These are phyloP conservation scores for Zelopaecilomyces penicillatus DNA, from an alignment of 2,329 filamentous ascomycete genomes.

Conservation along the genomic window DNA sequence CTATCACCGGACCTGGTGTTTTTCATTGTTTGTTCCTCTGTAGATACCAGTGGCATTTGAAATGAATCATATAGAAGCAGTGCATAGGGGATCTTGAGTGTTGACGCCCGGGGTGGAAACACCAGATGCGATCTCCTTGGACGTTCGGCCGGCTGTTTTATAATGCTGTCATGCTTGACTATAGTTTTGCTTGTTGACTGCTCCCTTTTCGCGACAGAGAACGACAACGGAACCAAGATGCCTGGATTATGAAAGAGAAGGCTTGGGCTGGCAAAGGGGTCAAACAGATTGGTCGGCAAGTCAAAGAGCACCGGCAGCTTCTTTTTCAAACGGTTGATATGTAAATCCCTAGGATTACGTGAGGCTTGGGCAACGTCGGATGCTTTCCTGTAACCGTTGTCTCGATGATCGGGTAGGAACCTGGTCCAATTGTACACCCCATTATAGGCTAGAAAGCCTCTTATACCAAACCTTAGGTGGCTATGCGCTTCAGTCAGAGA, in stretches of 20 bases:
- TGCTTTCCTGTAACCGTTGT: slow-evolving; percentile 25
- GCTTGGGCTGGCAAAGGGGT: slow-evolving; percentile 50
- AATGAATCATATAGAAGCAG: slow-evolving; percentile 39
- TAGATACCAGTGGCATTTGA: not conserved
- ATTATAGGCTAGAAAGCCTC: slow-evolving; percentile 48
- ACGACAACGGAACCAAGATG: slow-evolving; percentile 36
- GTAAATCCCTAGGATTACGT: no score
- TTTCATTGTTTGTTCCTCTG: not conserved
- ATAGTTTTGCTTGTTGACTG: slow-evolving; percentile 16
- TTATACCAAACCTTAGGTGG: slow-evolving; percentile 36
- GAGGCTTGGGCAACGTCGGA: no score
- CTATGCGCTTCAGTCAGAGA: slow-evolving; percentile 47
- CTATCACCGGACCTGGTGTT: not conserved
- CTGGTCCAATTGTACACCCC: slow-evolving; percentile 58
- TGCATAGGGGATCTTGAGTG: slow-evolving; percentile 40
- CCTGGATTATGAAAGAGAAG: slow-evolving; percentile 51
- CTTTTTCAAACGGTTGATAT: slow-evolving; percentile 29
- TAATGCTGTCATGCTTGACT: slow-evolving; percentile 12
- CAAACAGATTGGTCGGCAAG: slow-evolving; percentile 43
- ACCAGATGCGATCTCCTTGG: slow-evolving; percentile 34
- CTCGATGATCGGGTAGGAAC: slow-evolving; percentile 45
- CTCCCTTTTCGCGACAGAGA: slow-evolving; percentile 27
- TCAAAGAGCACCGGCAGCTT: slow-evolving; percentile 37
- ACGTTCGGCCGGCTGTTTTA: slow-evolving; percentile 12
- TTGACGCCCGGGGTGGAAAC: slow-evolving; percentile 41